Conservation (phyloP, 129 eudicot species). For the Apium graveolens region DNA sequence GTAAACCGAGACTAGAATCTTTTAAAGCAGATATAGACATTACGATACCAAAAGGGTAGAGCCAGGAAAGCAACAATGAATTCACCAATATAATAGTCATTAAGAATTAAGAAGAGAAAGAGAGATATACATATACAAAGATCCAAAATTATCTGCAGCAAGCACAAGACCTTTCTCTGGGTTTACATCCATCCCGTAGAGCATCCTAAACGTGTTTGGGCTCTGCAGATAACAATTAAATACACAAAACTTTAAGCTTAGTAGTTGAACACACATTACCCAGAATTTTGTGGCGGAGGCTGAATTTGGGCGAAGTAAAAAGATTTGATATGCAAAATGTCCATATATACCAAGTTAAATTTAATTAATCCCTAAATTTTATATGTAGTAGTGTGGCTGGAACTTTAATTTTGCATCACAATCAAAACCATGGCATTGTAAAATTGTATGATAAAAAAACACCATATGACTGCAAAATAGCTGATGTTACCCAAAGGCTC, state of each 20-base stretch:
- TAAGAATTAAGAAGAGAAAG: not conserved
- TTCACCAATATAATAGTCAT: not conserved
- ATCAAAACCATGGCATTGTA: not conserved
- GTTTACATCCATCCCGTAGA: conserved; percentile 85
- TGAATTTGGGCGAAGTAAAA: not conserved
- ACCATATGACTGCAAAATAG: not conserved
- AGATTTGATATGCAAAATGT: not conserved
- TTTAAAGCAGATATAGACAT: not conserved
- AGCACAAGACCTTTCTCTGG: conserved; percentile 72
- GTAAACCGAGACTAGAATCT: not conserved
- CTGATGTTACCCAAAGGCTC: not conserved
- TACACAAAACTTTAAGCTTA: not conserved
- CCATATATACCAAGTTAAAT: not conserved
- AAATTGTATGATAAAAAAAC: not conserved
- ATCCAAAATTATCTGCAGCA: conserved; percentile 87
- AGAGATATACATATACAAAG: conserved; percentile 49
- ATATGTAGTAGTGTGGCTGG: not conserved
- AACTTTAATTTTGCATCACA: not conserved
- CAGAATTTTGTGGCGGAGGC: not conserved
- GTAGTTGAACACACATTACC: not conserved
- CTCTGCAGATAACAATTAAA: conserved; percentile 40
- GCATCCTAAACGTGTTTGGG: conserved; percentile 81
- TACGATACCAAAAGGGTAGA: not conserved
- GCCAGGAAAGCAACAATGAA: not conserved
- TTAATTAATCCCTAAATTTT: not conserved